Evolutionary conservation across 805 yeast genomes (phyloP).

Genomic region (Lachancea waltii): DNA sequence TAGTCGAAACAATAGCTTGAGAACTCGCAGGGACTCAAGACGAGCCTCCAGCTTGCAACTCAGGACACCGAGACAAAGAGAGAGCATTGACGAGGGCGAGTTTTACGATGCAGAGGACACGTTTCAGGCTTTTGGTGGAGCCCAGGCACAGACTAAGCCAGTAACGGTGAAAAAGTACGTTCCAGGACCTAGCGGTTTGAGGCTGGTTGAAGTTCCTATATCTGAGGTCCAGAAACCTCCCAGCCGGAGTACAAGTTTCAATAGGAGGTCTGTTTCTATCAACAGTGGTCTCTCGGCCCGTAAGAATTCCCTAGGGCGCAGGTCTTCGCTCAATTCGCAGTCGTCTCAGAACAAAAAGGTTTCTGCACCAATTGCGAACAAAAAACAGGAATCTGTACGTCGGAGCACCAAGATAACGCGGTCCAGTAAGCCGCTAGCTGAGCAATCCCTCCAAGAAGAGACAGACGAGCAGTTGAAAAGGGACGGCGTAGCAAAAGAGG

Average conservation of each 20-base stretch:
- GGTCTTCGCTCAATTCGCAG: constrained; percentile 11
- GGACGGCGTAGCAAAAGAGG: constrained; percentile 10
- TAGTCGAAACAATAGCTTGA: constrained; percentile 7
- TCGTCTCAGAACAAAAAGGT: constrained; percentile 6
- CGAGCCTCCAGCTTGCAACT: constrained; percentile 8
- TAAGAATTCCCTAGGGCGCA: constrained; percentile 9
- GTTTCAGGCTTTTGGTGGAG: constrained; percentile 32
- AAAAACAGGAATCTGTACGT: not conserved
- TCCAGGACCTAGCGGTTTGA: constrained; percentile 68
- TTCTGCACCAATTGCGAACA: not conserved
- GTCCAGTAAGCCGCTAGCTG: constrained; percentile 15
- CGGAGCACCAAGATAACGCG: not conserved
- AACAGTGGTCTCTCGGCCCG: constrained; percentile 8
- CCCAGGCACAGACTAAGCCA: constrained; percentile 19
- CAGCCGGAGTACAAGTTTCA: constrained; percentile 10
- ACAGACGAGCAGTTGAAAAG: constrained; percentile 20
- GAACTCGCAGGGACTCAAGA: constrained; percentile 2
- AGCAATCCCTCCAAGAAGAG: constrained; percentile 23
- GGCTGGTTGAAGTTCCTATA: constrained; percentile 62
- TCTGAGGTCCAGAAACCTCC: constrained; percentile 22
- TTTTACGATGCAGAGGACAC: constrained; percentile 26
- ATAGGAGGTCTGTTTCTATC: constrained; percentile 15
- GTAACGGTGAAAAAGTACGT: constrained; percentile 61
- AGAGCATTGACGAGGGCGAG: constrained; percentile 8
- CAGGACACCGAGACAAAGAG: not conserved